Base-by-base conservation (phyloP, 2,329 filamentous ascomycete genomes). In the Colletotrichum tanaceti region DNA sequence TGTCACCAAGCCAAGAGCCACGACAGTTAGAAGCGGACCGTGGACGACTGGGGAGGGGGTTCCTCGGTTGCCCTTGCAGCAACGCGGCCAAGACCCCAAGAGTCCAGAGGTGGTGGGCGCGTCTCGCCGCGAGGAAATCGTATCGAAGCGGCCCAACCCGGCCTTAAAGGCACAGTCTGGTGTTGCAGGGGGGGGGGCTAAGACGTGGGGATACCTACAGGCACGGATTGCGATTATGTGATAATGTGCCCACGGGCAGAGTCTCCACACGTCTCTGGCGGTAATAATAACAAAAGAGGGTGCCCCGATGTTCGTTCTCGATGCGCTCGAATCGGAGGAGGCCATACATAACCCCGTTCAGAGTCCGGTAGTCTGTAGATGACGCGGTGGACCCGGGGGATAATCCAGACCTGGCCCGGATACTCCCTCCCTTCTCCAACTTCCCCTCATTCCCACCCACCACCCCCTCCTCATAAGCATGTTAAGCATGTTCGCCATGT, bases 311-410 rank as follows among this genome's bases (percentile, higher is more conserved):
- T 52, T 68, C 7, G n/a, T n/a, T 10, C 41, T 59, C 44, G 65
- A 68, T 65, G 62, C 65, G 65, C 62, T 68, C 65, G 62, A 68
- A 68, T 68, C 20, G 22, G 62, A 68, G 62, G 18, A 3, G 41
- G 41, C 32, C 41, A 6, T 55, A 43, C n/a, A n/a, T n/a, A 18
- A 7, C 24, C 28, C n/a, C 18, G 35, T 39, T 59, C 43, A 35
- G 55, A 60, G 58, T 32, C 57, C 49, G 65, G 62, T 65, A 57
- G 58, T n/a, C n/a, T n/a, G n/a, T n/a, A n/a, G n/a, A 60, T 65
- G 62, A 57, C 55, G 62, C 55, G 35, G 62, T 57, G 65, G 65
- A 57, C 54, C 43, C 61, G 65, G 55, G 58, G 64, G 41, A 55
- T 32, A 22, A n/a, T 35, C 61, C 41, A 32, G 65, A 43, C 46